Evolutionary conservation across 306 rosid species (phyloP).

Genomic region (Cucurbita maxima): DNA sequence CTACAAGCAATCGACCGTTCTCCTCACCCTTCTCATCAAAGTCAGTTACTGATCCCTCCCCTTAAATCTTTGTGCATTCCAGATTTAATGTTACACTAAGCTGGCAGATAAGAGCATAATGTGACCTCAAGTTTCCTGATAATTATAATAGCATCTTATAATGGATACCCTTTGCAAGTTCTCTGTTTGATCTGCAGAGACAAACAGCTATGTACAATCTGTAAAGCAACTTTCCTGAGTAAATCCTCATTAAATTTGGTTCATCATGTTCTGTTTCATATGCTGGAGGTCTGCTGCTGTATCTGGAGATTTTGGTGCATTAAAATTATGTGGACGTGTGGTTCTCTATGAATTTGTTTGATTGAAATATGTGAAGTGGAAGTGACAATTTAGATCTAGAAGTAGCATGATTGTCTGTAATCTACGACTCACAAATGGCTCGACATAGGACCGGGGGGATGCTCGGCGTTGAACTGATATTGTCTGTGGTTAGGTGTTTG

Average conservation of each 20-base stretch:
- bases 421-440: neutral
- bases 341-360: neutral
- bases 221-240: neutral
- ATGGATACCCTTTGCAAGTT: neutral
- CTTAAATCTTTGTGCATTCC: neutral
- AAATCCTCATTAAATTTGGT: neutral
- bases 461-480: neutral
- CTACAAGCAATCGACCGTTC: conserved; percentile 97
- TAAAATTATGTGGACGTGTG: neutral
- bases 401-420: neutral
- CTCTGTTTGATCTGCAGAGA: neutral
- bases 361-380: neutral
- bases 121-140: neutral
- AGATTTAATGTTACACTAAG: neutral
- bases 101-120: neutral
- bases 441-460: neutral
- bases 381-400: neutral
- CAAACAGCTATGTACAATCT: neutral
- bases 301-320: neutral
- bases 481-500: neutral
- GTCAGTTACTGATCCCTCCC: conserved; percentile 28
- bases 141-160: neutral
- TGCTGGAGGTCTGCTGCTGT: neutral
- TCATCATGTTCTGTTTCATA: neutral
- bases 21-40: conserved; percentile 85